Percentiles rank a stretch among this genome's conserved stretches.
phyloP scores from a whole-genome alignment of 1,139 yeast genomes.

The Yamadazyma sp. region DNA sequence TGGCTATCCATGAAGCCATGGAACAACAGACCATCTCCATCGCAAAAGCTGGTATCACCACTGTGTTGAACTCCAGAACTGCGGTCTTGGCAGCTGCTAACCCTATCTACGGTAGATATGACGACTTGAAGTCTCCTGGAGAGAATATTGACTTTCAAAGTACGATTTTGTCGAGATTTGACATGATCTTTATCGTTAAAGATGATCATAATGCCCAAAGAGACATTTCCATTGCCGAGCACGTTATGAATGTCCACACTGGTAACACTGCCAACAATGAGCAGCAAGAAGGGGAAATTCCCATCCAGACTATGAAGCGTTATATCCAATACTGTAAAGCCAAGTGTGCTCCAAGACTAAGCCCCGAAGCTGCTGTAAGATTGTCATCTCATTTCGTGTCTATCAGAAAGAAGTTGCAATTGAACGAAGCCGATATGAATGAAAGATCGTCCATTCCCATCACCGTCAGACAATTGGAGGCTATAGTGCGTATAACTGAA shows the following conservation, averaged over 20 bases:
- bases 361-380: conserved; percentile 87
- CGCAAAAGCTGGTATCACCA: conserved; percentile 98
- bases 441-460: conserved; percentile 96
- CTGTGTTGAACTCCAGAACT: conserved; percentile 92
- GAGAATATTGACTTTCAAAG: conserved; percentile 98
- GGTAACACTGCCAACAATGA: conserved; percentile 53
- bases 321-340: conserved; percentile 88
- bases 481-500: conserved; percentile 94
- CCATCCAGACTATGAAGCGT: conserved; percentile 86
- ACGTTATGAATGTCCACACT: conserved; percentile 93
- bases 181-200: conserved; percentile 95
- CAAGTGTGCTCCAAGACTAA: conserved; percentile 89
- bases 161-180: conserved; percentile 94
- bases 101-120: conserved; percentile 95
- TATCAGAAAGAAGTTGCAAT: conserved; percentile 80
- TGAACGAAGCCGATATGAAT: conserved; percentile 76
- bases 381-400: conserved; percentile 93
- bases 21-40: conserved; percentile 99
- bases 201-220: conserved; percentile 88
- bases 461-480: conserved; percentile 96
- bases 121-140: conserved; percentile 94
- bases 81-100: conserved; percentile 97
- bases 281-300: conserved; percentile 80
- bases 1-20: conserved; percentile 99
- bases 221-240: conserved; percentile 89